Conservation (phyloP, 2,329 filamentous ascomycete species). For the Teratosphaeria nubilosa region DNA sequence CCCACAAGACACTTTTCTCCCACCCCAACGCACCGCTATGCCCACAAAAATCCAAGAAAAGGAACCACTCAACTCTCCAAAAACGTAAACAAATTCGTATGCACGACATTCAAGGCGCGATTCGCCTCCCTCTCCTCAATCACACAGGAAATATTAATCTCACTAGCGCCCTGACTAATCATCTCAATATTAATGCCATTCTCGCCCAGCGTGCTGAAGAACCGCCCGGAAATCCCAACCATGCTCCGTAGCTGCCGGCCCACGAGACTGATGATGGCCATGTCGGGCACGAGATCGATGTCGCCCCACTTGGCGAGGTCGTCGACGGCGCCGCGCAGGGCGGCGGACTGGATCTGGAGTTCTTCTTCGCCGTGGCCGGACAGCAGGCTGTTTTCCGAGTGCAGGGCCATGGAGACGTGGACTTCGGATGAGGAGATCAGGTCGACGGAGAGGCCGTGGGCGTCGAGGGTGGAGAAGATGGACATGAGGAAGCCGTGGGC, state of each 20-base stretch:
- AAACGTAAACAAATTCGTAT: conserved; percentile 95
- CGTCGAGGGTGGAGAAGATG: conserved; percentile 85
- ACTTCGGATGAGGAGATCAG: conserved; percentile 95
- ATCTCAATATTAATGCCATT: conserved; percentile 97
- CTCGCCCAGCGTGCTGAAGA: conserved; percentile 91
- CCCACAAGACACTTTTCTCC: background rate
- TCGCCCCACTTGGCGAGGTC: conserved; percentile 75
- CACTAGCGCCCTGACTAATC: conserved; percentile 97
- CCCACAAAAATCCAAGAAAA: background rate
- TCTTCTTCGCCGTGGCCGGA: conserved; percentile 37
- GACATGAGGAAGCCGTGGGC: conserved; percentile 93
- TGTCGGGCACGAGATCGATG: conserved; percentile 79
- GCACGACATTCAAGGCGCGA: conserved; percentile 87
- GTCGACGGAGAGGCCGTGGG: conserved; percentile 80
- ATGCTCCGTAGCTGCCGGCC: conserved; percentile 97
- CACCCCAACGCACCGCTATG: background rate
- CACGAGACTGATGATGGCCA: conserved; percentile 92
- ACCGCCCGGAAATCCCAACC: conserved; percentile 78
- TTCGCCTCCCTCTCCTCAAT: conserved; percentile 87
- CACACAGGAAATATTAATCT: conserved; percentile 98
- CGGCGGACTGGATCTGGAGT: conserved; percentile 37
- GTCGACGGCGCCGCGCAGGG: conserved; percentile 45
- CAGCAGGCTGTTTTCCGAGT: conserved; percentile 57
- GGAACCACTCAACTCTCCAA: conserved; percentile 48
- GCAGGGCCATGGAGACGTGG: conserved; percentile 93